phyloP scores from a whole-genome alignment of 306 rosid species.

The Ochetophila trinervis region DNA sequence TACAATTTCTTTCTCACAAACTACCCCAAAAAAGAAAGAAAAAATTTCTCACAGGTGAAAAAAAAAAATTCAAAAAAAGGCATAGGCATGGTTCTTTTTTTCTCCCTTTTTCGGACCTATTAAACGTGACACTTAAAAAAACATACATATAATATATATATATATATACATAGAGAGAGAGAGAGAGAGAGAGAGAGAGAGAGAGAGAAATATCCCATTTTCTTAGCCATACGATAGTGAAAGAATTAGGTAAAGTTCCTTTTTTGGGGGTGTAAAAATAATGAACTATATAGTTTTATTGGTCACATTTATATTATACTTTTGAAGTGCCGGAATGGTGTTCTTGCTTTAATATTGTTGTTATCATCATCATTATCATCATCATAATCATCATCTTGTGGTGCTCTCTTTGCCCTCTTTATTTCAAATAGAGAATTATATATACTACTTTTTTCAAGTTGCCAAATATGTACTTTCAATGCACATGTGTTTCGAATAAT shows the following conservation, averaged over 20 bases:
- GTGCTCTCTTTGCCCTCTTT: no score
- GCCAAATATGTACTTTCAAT: conserved; percentile 2
- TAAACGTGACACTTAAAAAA: conserved; percentile 9
- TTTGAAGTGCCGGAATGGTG: neutral
- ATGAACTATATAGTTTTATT: neutral
- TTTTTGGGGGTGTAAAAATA: neutral
- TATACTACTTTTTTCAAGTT: neutral
- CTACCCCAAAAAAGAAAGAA: no score
- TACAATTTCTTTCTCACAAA: neutral
- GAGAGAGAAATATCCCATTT: neutral
- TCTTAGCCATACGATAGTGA: neutral
- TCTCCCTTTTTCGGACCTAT: neutral
- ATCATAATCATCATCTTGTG: neutral
- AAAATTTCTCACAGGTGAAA: neutral
- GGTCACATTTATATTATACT: neutral
- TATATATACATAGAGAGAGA: no score
- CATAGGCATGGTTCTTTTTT: neutral
- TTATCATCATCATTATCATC: no score
- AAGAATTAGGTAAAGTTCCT: conserved; percentile 17
- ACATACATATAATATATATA: neutral
- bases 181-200: no score
- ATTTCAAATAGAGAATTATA: no score
- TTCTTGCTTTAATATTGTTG: neutral
- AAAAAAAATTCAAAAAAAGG: neutral
- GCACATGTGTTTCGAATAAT: conserved; percentile 9